phyloP scores from a whole-genome alignment of 192 early-diverging fungal genomes.

The Coemansia pectinata region DNA sequence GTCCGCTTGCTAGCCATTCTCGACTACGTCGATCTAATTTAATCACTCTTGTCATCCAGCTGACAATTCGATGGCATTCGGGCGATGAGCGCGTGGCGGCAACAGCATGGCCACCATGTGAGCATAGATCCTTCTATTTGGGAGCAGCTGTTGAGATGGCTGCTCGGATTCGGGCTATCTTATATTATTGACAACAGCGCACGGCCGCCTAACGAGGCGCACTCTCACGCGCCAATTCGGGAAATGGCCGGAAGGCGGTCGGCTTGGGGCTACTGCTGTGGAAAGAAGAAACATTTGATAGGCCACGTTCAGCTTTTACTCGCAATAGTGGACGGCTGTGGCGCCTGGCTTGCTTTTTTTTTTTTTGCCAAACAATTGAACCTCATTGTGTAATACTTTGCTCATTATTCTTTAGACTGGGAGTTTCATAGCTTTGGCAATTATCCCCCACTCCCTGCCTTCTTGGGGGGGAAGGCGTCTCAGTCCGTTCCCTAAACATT shows the following conservation, averaged over 20 bases:
- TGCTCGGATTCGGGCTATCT: not conserved
- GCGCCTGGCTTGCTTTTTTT: not conserved
- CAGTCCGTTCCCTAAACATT: not conserved
- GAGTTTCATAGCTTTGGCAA: not conserved
- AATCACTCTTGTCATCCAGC: not conserved
- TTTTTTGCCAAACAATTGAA: not conserved
- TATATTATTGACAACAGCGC: not conserved
- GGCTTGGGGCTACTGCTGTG: not conserved
- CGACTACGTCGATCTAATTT: not conserved
- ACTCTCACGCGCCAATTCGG: not conserved
- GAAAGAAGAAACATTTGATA: not conserved
- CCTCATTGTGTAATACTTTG: not conserved
- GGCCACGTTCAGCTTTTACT: not conserved
- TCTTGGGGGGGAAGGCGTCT: not conserved
- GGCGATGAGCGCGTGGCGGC: not conserved
- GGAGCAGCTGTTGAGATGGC: not conserved
- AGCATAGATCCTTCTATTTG: not conserved
- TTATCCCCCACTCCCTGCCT: conserved; percentile 3
- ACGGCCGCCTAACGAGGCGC: conserved; percentile 1
- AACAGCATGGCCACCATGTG: not conserved
- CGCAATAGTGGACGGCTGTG: not conserved
- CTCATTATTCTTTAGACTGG: not conserved
- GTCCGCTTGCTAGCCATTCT: not conserved
- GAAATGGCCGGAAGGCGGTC: not conserved
- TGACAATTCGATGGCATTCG: not conserved